Conservation (phyloP, 2,329 filamentous ascomycete genomes). For the Colletotrichum tabaci region DNA sequence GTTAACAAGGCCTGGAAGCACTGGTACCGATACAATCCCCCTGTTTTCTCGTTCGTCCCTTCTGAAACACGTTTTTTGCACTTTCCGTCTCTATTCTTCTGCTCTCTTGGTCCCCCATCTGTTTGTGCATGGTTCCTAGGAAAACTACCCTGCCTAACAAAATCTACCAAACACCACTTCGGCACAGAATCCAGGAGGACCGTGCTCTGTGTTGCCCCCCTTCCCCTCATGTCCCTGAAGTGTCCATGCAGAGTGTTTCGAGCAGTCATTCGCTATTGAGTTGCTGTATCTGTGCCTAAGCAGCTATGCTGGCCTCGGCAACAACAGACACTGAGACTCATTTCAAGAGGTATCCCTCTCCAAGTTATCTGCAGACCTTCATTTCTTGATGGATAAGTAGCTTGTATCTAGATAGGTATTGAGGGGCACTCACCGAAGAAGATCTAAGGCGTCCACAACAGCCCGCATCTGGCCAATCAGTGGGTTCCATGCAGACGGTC, state of each 20-base stretch:
- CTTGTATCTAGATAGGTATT: not conserved
- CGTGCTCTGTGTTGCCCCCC: constrained; percentile 28
- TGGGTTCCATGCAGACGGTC: constrained; percentile 14
- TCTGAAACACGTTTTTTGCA: not conserved
- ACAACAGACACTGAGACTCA: too few relatives aligned
- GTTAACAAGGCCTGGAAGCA: not conserved
- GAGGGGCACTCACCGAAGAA: not conserved
- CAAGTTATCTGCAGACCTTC: too few relatives aligned
- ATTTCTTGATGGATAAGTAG: not conserved
- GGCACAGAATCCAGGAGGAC: constrained; percentile 4
- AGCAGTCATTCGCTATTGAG: constrained; percentile 22
- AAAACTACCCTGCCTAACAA: not conserved
- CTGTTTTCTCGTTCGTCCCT: not conserved
- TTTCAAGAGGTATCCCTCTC: too few relatives aligned
- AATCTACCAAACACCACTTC: constrained; percentile 8
- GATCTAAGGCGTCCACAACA: not conserved
- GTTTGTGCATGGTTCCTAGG: not conserved
- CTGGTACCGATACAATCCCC: not conserved
- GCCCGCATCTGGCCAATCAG: constrained; percentile 12
- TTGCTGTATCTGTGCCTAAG: not conserved
- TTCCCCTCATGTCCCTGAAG: constrained; percentile 36
- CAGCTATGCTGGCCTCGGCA: not conserved
- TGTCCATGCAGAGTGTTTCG: constrained; percentile 38
- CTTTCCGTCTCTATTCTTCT: not conserved
- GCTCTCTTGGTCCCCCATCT: not conserved